A percentile compares a stretch with the other conserved stretches of the same genome.
phyloP scores from a whole-genome alignment of 2,329 filamentous ascomycete genomes.

The Xylariales sp. region DNA sequence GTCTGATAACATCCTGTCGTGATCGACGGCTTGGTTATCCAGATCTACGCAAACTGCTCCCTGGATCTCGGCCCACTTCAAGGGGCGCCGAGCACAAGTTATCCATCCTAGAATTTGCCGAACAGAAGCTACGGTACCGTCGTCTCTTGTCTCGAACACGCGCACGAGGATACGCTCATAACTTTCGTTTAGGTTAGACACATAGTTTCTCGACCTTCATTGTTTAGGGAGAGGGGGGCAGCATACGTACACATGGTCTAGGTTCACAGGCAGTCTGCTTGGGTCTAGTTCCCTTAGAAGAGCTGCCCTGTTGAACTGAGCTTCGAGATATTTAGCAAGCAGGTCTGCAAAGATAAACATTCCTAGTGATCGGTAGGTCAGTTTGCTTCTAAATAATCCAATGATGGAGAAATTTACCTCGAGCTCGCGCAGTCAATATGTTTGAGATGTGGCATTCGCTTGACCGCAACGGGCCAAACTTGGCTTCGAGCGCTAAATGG shows the following conservation, averaged over 20 bases:
- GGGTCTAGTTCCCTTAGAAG: conserved; percentile 41
- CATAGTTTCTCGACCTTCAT: too few species aligned
- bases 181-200: conserved; percentile 28
- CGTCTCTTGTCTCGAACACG: conserved; percentile 34
- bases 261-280: conserved; percentile 36
- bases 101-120: conserved; percentile 51
- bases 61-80: conserved; percentile 54
- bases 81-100: conserved; percentile 49
- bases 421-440: conserved; percentile 40
- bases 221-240: background rate
- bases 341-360: conserved; percentile 51
- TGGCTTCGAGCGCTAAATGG: conserved; percentile 41
- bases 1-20: conserved; percentile 42
- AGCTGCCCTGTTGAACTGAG: conserved; percentile 37
- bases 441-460: conserved; percentile 38
- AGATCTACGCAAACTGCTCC: conserved; percentile 48
- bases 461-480: conserved; percentile 39
- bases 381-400: background rate
- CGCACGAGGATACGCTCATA: conserved; percentile 45
- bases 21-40: conserved; percentile 43
- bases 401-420: conserved; percentile 30
- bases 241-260: conserved; percentile 40
- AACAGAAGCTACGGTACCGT: conserved; percentile 31
- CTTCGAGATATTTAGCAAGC: conserved; percentile 44
- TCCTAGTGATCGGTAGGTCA: conserved; percentile 24